Base-by-base conservation (phyloP, 2,329 filamentous ascomycete genomes). In the Colletotrichum agaves region DNA sequence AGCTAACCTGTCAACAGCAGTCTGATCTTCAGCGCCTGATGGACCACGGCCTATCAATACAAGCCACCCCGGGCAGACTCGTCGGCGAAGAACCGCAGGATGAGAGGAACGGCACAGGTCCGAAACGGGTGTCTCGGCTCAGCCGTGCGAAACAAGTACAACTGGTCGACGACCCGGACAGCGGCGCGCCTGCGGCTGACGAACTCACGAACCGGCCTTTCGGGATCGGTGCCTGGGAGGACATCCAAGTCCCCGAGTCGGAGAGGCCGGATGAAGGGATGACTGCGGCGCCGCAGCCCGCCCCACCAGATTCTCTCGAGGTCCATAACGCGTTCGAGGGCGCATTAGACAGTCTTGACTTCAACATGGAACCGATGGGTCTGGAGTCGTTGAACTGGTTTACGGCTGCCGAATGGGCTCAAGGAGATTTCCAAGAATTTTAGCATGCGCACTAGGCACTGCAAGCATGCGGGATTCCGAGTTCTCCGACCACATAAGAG, bases 1-100 rank as follows among this genome's bases (percentile, higher is more conserved):
- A 43, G 55, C 65, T 74, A 44, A 74, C 53, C 73, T 7, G 17
- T 15, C 23, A 7, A 3, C 35, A 69, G 74, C 77, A 77, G 56
- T 74, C 79, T 11, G 86, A 87, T 56, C 75, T 88, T 15, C 85
- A 87, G 44, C 84, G 82, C 50, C 75, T 88, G 31, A 83, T 88
- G 37, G 75, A 78, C 17, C 79, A 82, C 15, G 84, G 84, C 15
- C 73, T 85, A 5, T 74, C 72, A 58, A 74, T 70, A 46, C 75
- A 72, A 71, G 73, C 64, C 31, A 78, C 70, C 27, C 79, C 71
- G 27, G 76, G 72, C 69, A 64, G 75, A 62, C 71, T 78, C 64
- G 62, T 76, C n/a, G 77, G 73, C 21, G 75, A 77, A 8, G 74
- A 75, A 7, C 62, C 62, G 7, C 27, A 39, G 3, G 66, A 61